Evolutionary conservation across 352 stramenopile species (phyloP), one percentile per base, ranked within the genome.

Genomic region (Aphanomyces cochlioides): DNA sequence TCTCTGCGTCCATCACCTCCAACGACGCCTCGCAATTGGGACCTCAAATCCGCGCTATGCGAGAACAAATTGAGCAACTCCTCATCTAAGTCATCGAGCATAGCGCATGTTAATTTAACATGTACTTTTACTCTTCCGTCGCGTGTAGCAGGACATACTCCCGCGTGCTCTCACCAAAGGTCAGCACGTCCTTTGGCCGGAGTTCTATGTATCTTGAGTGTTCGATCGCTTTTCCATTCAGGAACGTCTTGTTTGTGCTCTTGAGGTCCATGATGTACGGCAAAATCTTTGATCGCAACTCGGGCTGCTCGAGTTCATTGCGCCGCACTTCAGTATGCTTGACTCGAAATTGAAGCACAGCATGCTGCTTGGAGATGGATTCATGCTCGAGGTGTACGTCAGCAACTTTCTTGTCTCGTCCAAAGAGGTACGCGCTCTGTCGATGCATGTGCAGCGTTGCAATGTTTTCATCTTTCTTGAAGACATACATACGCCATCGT

Each of bases 31-130:
- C 96, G 71, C 97, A 99, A 88, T 87, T 99, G 53, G 98, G 98
- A 79, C 90, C 89, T 61, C 96, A 99, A 80, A 99, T 99, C 87
- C 88, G 99, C 76, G 95, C 90, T 74, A 98, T 99, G 88, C 98
- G 99, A 78, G 91, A 99, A 76, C 97, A 99, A 83, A 99, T 99
- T 87, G 98, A 99, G 87, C 96, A 99, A 87, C 88, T 99, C 57
- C 89, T 99, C 80, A 99, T 99, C 90, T 99, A 98, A 98, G 65
- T 13, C 56, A 7, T 19, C 45, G 36, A 60, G 8, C 17, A 8
- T 38, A 70, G 48, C 64, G 64, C 64, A 63, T 70, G 64, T 61
- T 70, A 70, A 70, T n/a, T 70, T 70, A 70, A 70, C 64, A 70
- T 70, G 64, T 70, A 70, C 53, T 36, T 40, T 65, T 64, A 28